Conservation (phyloP, 768 basidiomycete genomes). For the Auricularia cornea region DNA sequence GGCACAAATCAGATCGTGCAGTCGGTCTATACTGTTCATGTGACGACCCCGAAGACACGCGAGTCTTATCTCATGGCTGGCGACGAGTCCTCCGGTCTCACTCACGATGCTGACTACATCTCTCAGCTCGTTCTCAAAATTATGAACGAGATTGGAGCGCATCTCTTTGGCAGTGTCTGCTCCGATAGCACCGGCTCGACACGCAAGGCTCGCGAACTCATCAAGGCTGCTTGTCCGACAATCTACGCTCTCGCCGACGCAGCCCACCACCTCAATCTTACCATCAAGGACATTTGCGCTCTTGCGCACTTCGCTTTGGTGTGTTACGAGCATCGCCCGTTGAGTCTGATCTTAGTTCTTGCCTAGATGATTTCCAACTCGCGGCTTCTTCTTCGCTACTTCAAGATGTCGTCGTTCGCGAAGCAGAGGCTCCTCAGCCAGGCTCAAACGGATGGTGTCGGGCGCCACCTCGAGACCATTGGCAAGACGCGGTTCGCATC, state of each 20-base stretch:
- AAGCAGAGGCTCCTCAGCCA: not conserved
- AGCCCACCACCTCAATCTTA: not conserved
- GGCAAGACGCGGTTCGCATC: not conserved
- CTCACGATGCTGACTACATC: constrained; percentile 22
- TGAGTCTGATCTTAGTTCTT: not conserved
- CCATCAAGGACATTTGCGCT: not conserved
- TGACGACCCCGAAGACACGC: constrained; percentile 20
- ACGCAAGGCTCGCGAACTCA: not conserved
- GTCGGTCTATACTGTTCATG: constrained; percentile 24
- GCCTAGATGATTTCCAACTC: not conserved
- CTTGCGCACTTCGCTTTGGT: not conserved
- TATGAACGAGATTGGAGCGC: constrained; percentile 1
- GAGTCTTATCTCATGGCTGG: constrained; percentile 21
- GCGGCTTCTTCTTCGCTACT: not conserved
- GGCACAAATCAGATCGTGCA: constrained; percentile 21
- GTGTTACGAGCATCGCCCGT: not conserved
- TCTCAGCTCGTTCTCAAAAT: constrained; percentile 12
- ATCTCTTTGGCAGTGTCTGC: not conserved
- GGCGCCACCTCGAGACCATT: not conserved
- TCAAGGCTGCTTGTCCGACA: not conserved
- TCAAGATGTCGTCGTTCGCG: not conserved
- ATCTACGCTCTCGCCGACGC: not conserved
- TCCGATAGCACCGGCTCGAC: not conserved
- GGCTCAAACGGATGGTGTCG: not conserved
- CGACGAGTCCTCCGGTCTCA: constrained; percentile 18